These are phyloP conservation scores for Trichosanthes truncata DNA, from an alignment of 306 rosid genomes.

Conservation along the genomic window DNA sequence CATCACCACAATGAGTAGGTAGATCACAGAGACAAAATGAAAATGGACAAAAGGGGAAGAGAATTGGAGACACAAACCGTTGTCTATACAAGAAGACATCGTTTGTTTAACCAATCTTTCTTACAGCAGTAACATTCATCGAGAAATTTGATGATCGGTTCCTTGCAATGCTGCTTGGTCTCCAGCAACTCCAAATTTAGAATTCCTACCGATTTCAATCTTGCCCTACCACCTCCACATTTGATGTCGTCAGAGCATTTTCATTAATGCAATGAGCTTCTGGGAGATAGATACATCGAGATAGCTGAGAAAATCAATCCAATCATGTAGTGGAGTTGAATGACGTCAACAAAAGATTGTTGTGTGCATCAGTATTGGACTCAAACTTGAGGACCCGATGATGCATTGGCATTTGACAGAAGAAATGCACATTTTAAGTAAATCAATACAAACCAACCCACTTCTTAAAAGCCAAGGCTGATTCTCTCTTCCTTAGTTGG, in stretches of 20 bases:
- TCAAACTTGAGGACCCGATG: not conserved
- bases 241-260: not conserved
- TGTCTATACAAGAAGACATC: not conserved
- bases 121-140: constrained; percentile 13
- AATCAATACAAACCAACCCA: constrained; percentile 69
- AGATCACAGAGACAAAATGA: not conserved
- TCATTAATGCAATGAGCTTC: not conserved
- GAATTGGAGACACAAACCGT: not conserved
- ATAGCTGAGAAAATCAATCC: not conserved
- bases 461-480: constrained; percentile 53
- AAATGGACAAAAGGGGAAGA: not conserved
- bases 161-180: not conserved
- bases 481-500: constrained; percentile 68
- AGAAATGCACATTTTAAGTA: not conserved
- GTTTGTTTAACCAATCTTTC: not conserved
- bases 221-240: not conserved
- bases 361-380: not conserved
- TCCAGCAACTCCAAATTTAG: not conserved
- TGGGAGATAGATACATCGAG: not conserved
- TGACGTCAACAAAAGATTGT: not conserved
- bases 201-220: not conserved
- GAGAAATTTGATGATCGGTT: not conserved
- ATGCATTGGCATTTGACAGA: not conserved
- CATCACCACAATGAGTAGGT: not conserved
- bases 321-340: not conserved